A percentile compares a stretch with the other conserved stretches of the same genome.
phyloP scores from a whole-genome alignment of 208 protist species.

The Phytomonas sp. region DNA sequence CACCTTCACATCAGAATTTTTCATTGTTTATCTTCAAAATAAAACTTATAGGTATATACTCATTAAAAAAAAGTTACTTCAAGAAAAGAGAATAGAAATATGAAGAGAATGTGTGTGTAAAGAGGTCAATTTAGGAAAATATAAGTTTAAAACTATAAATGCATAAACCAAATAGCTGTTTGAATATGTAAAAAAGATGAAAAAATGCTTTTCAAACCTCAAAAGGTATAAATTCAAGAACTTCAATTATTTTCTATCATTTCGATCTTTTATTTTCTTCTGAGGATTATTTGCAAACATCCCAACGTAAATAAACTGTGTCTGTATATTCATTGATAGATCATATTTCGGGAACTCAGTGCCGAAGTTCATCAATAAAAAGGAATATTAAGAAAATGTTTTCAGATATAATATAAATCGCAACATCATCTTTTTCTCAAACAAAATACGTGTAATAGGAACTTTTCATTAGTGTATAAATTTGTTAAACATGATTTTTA shows the following conservation, averaged over 20 bases:
- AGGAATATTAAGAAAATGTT: slow-evolving; percentile 5
- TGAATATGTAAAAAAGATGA: not conserved
- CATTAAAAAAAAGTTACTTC: slow-evolving; percentile 1
- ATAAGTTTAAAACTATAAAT: slow-evolving; percentile 6
- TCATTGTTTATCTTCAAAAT: slow-evolving; percentile 17
- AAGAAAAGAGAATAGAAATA: slow-evolving; percentile 2
- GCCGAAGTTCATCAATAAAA: not conserved
- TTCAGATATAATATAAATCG: not conserved
- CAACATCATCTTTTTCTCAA: not conserved
- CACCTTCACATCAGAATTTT: slow-evolving; percentile 47
- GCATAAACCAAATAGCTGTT: slow-evolving; percentile 17
- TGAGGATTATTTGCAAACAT: not conserved
- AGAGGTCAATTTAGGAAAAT: not conserved
- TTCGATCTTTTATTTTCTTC: not conserved
- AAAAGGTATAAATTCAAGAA: not conserved
- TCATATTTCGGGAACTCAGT: not conserved
- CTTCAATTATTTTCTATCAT: not conserved
- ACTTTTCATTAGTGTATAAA: not conserved
- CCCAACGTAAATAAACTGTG: not conserved
- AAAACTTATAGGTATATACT: slow-evolving; percentile 4
- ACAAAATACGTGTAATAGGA: not conserved
- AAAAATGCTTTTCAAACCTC: not conserved
- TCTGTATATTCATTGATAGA: not conserved
- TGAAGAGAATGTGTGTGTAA: slow-evolving; percentile 6
- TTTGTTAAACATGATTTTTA: not conserved